Evolutionary conservation across 495 filamentous ascomycete genomes (phyloP), one percentile per base, ranked within the genome.

Genomic region (Aspergillus egyptiacus): DNA sequence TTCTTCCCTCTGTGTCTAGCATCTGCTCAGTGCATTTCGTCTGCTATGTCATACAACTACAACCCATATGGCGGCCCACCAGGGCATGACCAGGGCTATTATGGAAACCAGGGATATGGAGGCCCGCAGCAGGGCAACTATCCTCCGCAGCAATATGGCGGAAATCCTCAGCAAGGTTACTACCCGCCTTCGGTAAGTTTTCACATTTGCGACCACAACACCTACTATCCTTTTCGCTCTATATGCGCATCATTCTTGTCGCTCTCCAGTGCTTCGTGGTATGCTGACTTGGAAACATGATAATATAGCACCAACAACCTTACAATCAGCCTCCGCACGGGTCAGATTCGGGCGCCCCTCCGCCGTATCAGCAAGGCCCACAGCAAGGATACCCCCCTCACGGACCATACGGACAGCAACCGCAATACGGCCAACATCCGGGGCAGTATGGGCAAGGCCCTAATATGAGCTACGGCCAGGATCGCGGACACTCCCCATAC

Each of bases 401-500:
- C 24, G 47, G 47, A 5, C 34, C 34, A 24, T 46, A 46, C 15
- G 43, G 31, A 9, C 43, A 46, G 27, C 43, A 34, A 5, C 48
- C 31, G 1, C 39, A 51, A 37, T 25, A 48, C 11, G 34, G 46
- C 13, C 34, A 35, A 38, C 24, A 56, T 33, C 39, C 44, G 15
- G 33, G 45, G 44, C 32, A 57, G 35, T 31, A 56, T 56, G 30
- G 53, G 52, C 40, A 65, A 18, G 56, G 46, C 35, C 44, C 49
- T 8, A 54, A 51, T 30, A 33, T 46, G 49, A 41, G 38, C 10
- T 52, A 65, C 37, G 55, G 53, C 1, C 47, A 61, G 17, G 59
- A 62, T 15, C 57, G 56, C 14, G 55, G 57, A 31, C 61, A 70
- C 37, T 63, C 62, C 28, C 56, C 60, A 18, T 67, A 67, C 38